These are phyloP conservation scores for Boletales sp. DNA, from an alignment of 768 basidiomycete species.

Conservation along the genomic window DNA sequence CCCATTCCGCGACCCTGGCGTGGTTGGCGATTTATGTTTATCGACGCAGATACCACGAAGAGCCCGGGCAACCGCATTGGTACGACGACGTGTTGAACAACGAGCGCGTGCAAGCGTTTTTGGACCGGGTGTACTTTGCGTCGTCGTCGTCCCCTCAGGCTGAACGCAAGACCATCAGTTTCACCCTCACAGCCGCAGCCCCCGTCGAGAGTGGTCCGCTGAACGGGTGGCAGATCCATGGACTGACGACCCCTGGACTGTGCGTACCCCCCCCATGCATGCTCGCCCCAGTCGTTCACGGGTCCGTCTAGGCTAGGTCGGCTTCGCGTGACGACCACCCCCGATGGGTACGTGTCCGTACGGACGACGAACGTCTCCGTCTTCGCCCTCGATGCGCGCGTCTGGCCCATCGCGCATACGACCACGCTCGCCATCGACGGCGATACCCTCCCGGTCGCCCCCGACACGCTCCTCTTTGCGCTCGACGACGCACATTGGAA, in stretches of 20 bases:
- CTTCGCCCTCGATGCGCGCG: conserved; percentile 17
- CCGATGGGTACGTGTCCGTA: conserved; percentile 7
- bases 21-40: background rate
- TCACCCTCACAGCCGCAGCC: conserved; percentile 70
- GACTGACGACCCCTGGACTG: conserved; percentile 65
- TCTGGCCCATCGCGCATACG: background rate
- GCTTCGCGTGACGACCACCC: conserved; percentile 12
- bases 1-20: background rate
- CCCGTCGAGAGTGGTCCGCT: conserved; percentile 69
- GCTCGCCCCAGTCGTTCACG: background rate
- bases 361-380: conserved; percentile 24
- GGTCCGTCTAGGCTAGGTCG: conserved; percentile 14
- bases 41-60: conserved; percentile 54
- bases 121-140: conserved; percentile 36
- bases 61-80: conserved; percentile 64
- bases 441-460: background rate
- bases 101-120: conserved; percentile 50
- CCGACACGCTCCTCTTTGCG: background rate
- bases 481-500: conserved; percentile 2
- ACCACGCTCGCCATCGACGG: conserved; percentile 13
- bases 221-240: conserved; percentile 65
- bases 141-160: background rate
- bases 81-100: conserved; percentile 59
- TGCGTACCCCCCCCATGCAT: conserved; percentile 27
- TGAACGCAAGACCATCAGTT: conserved; percentile 23